Evolutionary conservation across 257 asterid genomes (phyloP), one percentile per base, ranked within the genome.

Genomic region (Nemophila menziesii): DNA sequence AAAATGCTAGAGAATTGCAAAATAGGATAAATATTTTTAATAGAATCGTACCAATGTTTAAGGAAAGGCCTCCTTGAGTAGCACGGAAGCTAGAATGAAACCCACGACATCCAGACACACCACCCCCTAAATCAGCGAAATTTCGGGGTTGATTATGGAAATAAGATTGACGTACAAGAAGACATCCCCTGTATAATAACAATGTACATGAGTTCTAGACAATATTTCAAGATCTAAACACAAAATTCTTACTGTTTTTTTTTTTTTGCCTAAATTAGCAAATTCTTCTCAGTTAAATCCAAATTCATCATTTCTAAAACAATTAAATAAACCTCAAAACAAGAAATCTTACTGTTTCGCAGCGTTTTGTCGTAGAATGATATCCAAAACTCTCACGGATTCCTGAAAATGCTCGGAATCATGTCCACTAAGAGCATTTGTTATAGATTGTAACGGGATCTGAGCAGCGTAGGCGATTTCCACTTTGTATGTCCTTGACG

Each of bases 101-200:
- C 16, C 97, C 97, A 22, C 93, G 78, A 56, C 93, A 80, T 16
- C 93, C 94, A 14, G 74, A 82, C 56, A 84, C 79, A 19, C 98
- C 98, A 4, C 94, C 95, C 14, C 95, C 95, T 44, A 89, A 89
- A 16, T 89, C 90, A 51, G 69, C 54, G 61, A 84, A 89, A 49
- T 65, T 78, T 54, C 36, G 73, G 0, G 86, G 72, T 36, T 86
- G 86, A 44, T 86, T 78, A 16, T 86, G 86, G 51, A 86, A 86
- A 57, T 71, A 86, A 0, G 96, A 86, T 27, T 86, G 96, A 0
- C 93, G 89, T 26, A 86, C 96, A 40, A 86, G 73, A 1, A 86
- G 58, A 52, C 96, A 86, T 19, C 93, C 96, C 79, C 96, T 78
- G 80, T n/a, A n/a, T n/a, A n/a, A n/a, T n/a, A n/a, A n/a, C n/a